Conservation (phyloP, 176 grass and related monocot species). For the Juncus inflexus region DNA sequence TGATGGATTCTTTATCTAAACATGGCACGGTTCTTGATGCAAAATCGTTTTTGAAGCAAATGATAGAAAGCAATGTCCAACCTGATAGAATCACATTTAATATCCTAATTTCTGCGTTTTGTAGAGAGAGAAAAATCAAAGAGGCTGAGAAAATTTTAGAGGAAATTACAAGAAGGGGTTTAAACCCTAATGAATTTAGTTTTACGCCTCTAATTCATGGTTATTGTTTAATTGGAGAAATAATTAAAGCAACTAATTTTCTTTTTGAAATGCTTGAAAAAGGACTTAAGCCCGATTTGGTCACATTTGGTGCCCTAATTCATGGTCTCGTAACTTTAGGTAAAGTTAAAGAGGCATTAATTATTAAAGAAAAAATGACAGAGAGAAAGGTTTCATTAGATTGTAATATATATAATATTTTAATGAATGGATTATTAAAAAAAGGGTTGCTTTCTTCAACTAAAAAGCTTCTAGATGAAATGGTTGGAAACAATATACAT, state of each 20-base stretch:
- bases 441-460: constrained; percentile 71
- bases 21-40: constrained; percentile 39
- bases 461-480: constrained; percentile 66
- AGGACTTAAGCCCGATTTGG: constrained; percentile 51
- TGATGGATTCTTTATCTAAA: constrained; percentile 47
- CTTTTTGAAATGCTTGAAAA: constrained; percentile 64
- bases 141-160: constrained; percentile 48
- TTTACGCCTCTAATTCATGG: constrained; percentile 70
- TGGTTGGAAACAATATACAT: constrained; percentile 63
- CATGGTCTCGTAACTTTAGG: constrained; percentile 58
- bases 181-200: constrained; percentile 52
- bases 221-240: constrained; percentile 40
- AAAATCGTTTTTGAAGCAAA: constrained; percentile 54
- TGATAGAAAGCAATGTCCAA: constrained; percentile 41
- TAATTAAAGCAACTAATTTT: constrained; percentile 43
- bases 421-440: constrained; percentile 79
- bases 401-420: constrained; percentile 67
- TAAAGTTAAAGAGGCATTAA: constrained; percentile 49
- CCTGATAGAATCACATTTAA: constrained; percentile 60
- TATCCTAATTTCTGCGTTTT: constrained; percentile 56
- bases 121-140: constrained; percentile 34
- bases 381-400: constrained; percentile 49
- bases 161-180: constrained; percentile 43
- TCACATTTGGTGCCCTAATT: constrained; percentile 64
- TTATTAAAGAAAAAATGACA: constrained; percentile 61